A percentile compares a stretch with the other conserved stretches of the same genome.
These are phyloP conservation scores for Zelopaecilomyces penicillatus DNA, from an alignment of 2,329 filamentous ascomycete species.

Conservation along the genomic window DNA sequence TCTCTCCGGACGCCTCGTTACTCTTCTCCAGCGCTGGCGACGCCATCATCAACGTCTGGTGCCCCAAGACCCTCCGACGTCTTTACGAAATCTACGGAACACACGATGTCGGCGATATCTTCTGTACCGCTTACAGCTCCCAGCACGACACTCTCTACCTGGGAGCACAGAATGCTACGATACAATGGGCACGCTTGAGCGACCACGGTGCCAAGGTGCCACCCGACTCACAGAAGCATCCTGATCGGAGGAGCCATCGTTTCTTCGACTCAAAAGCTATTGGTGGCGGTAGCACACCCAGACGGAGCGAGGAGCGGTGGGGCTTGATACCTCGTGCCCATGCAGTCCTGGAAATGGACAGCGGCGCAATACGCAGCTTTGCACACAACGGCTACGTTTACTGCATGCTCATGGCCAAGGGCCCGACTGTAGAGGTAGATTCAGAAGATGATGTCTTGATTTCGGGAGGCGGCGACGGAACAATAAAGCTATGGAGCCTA, in stretches of 20 bases:
- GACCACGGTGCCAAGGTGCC: slow-evolving; percentile 51
- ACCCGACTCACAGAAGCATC: slow-evolving; percentile 59
- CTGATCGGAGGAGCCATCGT: slow-evolving; percentile 67
- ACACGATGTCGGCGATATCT: slow-evolving; percentile 92
- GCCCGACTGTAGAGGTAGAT: slow-evolving; percentile 57
- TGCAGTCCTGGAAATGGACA: slow-evolving; percentile 68
- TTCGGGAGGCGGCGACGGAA: slow-evolving; percentile 87
- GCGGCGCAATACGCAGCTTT: slow-evolving; percentile 74
- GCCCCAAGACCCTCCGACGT: slow-evolving; percentile 63
- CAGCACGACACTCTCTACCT: slow-evolving; percentile 77
- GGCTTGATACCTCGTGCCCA: slow-evolving; percentile 43
- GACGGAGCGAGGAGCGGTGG: slow-evolving; percentile 55
- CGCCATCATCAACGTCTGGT: slow-evolving; percentile 91
- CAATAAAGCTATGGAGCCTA: slow-evolving; percentile 87
- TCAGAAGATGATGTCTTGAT: slow-evolving; percentile 73
- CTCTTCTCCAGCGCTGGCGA: slow-evolving; percentile 92
- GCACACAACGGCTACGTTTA: slow-evolving; percentile 95
- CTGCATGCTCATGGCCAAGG: slow-evolving; percentile 81
- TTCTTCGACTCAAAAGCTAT: slow-evolving; percentile 92
- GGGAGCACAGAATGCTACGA: slow-evolving; percentile 87
- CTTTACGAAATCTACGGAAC: slow-evolving; percentile 87
- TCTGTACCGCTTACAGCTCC: slow-evolving; percentile 83
- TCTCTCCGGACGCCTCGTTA: slow-evolving; percentile 65
- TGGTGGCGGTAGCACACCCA: slow-evolving; percentile 69
- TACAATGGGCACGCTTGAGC: slow-evolving; percentile 81